Conservation (phyloP, 257 asterid genomes). For the Lycium barbarum region DNA sequence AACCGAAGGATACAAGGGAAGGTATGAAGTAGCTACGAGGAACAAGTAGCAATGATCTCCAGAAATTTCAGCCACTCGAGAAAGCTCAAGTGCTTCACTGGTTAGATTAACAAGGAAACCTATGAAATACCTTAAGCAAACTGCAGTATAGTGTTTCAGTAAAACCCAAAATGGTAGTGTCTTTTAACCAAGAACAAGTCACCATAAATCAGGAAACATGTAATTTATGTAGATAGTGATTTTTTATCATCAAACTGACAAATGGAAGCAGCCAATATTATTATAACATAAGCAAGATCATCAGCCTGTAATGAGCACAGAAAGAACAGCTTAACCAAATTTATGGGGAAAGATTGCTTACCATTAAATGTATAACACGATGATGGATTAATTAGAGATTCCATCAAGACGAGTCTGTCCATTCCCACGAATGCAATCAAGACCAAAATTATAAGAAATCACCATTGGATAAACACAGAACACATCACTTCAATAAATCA, state of each 20-base stretch:
- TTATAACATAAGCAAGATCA: neutral
- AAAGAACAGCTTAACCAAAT: neutral
- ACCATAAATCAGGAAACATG: too few relatives aligned
- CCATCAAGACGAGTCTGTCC: neutral
- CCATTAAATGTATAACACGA: neutral
- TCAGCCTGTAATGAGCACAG: neutral
- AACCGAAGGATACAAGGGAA: neutral
- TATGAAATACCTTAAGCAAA: neutral
- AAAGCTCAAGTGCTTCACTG: neutral
- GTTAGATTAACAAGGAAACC: neutral
- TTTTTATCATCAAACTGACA: slow-evolving; percentile 5
- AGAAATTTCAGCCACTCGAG: neutral
- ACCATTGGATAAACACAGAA: neutral
- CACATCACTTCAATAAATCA: slow-evolving; percentile 4
- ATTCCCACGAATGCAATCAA: neutral
- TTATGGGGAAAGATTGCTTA: neutral
- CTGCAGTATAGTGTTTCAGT: neutral
- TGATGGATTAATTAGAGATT: neutral
- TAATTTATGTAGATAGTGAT: neutral
- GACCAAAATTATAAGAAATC: neutral
- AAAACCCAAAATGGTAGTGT: neutral
- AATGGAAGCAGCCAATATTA: neutral
- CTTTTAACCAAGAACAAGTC: too few relatives aligned
- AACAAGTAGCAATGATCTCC: neutral
- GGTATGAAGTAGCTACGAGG: neutral